A percentile compares a stretch with the other conserved stretches of the same genome.
Evolutionary conservation across 106 monocot species (phyloP).

Genomic region (Narthecium ossifragum): DNA sequence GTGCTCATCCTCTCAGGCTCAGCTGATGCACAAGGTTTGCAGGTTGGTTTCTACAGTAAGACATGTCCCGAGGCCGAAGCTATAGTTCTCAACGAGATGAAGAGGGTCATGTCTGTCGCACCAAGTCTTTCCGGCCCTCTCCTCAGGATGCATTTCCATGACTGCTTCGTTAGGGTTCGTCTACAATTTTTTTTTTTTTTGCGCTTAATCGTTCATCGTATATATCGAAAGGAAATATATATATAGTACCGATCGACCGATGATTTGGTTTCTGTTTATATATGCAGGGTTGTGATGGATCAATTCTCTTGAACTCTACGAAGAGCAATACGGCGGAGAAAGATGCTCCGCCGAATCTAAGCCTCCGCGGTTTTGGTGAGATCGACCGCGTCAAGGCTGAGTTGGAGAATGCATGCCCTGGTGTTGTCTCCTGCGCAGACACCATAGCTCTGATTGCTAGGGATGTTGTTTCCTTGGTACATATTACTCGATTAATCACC

Average conservation of each 20-base stretch:
- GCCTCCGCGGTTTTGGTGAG: conserved; percentile 34
- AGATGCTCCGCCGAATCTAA: conserved; percentile 35
- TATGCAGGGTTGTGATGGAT: conserved; percentile 62
- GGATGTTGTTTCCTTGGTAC: conserved; percentile 28
- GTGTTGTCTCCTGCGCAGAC: conserved; percentile 37
- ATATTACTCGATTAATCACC: neutral
- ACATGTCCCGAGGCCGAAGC: neutral
- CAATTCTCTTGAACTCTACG: conserved; percentile 40
- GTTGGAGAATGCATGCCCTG: conserved; percentile 47
- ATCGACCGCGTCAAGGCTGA: conserved; percentile 46
- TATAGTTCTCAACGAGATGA: neutral
- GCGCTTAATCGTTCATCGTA: neutral
- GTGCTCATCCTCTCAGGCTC: too few species aligned
- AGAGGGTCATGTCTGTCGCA: neutral
- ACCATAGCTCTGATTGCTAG: conserved; percentile 26
- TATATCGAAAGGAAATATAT: neutral
- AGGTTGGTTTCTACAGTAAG: neutral
- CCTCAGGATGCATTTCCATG: conserved; percentile 1
- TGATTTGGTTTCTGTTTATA: neutral
- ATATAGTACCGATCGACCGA: too few species aligned
- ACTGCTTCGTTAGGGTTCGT: neutral
- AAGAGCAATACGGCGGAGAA: conserved; percentile 26
- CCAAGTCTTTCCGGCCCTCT: neutral
- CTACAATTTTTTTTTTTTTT: too few species aligned
- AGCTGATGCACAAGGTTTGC: too few species aligned